Evolutionary conservation across 1,284 basidiomycete genomes (phyloP), one percentile per base, ranked within the genome.

Genomic region (Malassezia equina): DNA sequence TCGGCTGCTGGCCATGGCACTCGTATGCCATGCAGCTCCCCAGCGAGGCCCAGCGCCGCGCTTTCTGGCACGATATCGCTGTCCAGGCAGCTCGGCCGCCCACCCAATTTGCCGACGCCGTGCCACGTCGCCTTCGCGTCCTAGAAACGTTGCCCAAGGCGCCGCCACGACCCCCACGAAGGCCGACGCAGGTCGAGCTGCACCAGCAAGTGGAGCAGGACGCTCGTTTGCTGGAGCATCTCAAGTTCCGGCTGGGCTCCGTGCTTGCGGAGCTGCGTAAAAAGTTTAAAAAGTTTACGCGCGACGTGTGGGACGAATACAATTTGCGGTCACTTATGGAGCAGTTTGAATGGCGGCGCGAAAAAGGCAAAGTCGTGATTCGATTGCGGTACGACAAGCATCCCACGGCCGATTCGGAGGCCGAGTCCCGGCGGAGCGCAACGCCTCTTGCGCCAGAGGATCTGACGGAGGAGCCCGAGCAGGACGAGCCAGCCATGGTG

Each of bases 281-380:
- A 72, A 91, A 93, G 77, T 93, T 87, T 77, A 90, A 90, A 78
- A 81, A 87, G 62, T 93, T 94, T 69, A 87, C 84, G 0, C 86
- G 90, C 73, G 79, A 82, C 39, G 86, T 88, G 40, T 82, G 81
- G 69, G 64, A 66, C 47, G 73, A 76, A 62, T 71, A 73, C 59
- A 75, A 76, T 47, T 64, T 76, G 57, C 58, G 63, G n/a, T 61
- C 65, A 32, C 69, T 76, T 31, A 75, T 73, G 53, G 65, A 71
- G 40, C 60, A 64, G 23, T 75, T 73, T 55, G 64, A 66, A 1
- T 69, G 58, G 58, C 50, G 52, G 39, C 62, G 67, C 32, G 69
- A 69, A 13, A 64, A 69, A 44, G 64, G 62, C 44, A 65, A 66
- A 52, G 51, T 64, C 28, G 58, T 61, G 12, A 55, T 67, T 31